Evolutionary conservation across 208 protist species (phyloP), one percentile per base, ranked within the genome.

Genomic region (Strigomonas culicis): DNA sequence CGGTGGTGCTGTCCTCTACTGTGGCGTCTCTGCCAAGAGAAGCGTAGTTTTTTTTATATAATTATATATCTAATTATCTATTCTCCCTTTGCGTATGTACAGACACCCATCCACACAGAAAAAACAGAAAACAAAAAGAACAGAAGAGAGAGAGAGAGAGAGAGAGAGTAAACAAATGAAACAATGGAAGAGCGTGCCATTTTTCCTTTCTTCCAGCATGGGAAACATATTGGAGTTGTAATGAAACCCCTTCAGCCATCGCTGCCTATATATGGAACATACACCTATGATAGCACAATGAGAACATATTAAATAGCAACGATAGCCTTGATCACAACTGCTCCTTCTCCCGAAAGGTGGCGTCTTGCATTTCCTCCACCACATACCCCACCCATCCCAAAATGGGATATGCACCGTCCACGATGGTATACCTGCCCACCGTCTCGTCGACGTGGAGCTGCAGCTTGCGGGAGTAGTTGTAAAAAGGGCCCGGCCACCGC

Each of bases 401-500:
- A 34, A 78, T 66, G n/a, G 46, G 8, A 47, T 73, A 49, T 19
- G 63, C 43, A 10, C 58, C 21, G 39, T 84, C 78, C 4, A 68
- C 24, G n/a, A 83, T 58, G 0, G 52, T 63, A 55, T 72, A 83
- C 4, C 46, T 44, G n/a, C 44, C 24, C 10, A 8, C 6, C 59
- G 21, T 53, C 4, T 32, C 25, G 53, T 6, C 22, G 15, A 68
- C 63, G 17, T n/a, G 25, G 21, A 79, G 50, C 25, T 62, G 62
- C 44, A 80, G 25, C 49, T 36, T 21, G 0, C 75, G 64, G 19
- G 70, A 74, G 62, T 89, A 87, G 76, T 94, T 90, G 65, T 90
- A 83, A 55, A 75, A 73, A 15, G 88, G 88, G 2, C 32, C 70
- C 4, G 80, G 77, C 89, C 89, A 95, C 21, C 34, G 65, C 19